Evolutionary conservation across 2,329 filamentous ascomycete genomes (phyloP), one percentile per base, ranked within the genome.

Genomic region (Pezicula radicicola): DNA sequence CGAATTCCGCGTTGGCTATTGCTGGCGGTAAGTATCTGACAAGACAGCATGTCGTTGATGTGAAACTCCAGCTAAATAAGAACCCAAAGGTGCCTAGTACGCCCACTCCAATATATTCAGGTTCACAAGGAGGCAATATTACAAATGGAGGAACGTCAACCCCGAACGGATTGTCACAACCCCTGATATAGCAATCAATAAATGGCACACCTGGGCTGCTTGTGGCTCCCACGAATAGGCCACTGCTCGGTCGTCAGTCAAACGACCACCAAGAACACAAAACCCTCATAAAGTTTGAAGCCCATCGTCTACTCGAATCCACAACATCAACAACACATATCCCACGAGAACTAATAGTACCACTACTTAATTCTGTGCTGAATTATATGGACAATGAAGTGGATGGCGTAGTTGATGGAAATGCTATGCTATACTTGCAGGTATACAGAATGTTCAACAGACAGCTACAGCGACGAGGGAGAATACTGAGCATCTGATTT

Each of bases 381-480:
- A 45, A 28, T 36, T 54, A 54, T 25, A 46, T 54, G 48, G 48
- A 54, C 18, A 51, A 51, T 19, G 42, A 49, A 8, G 46, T 21
- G 9, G 48, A 49, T 33, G 3, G 25, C 30, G 35, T 36, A 8
- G 19, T 51, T 25, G 49, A 54, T 46, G 52, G 48, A 18, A 54
- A 54, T 21, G 43, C 45, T 12, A 54, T 21, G 43, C 45, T 12
- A 16, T 54, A 6, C 41, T 51, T 8, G 52, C 47, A 35, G 44
- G 30, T 6, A 49, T 51, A n/a, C 21, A 47, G 25, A 28, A 39
- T 13, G 49, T 51, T 9, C 21, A 47, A 47, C 36, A 51, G 35
- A 45, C 42, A 33, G 25, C 42, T 16, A 45, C 16, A 9, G 42
- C 13, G n/a, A 45, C 42, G n/a, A 28, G 21, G 13, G 42, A 45